A percentile compares a stretch with the other conserved stretches of the same genome.
These are phyloP conservation scores for Litchi chinensis DNA, from an alignment of 345 rosid species.

Conservation along the genomic window DNA sequence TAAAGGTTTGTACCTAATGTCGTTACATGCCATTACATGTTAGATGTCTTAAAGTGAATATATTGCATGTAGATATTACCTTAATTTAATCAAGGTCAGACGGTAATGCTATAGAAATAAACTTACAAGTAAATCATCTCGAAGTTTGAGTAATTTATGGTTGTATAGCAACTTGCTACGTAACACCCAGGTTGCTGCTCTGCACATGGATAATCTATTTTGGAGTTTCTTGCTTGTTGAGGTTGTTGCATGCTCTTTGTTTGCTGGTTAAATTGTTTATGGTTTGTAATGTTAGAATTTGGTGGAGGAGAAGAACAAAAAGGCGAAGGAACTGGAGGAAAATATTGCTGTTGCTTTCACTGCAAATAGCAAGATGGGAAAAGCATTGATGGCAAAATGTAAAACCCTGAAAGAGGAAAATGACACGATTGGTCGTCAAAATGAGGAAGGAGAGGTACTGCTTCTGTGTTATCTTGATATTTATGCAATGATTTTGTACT, in stretches of 20 bases:
- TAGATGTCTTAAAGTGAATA: not conserved
- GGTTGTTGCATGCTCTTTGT: not conserved
- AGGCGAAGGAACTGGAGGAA: constrained; percentile 92
- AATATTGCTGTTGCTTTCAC: constrained; percentile 86
- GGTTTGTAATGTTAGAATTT: constrained; percentile 55
- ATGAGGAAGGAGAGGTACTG: constrained; percentile 91
- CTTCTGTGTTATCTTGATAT: too few species aligned
- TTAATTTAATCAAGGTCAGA: not conserved
- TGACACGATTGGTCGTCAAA: constrained; percentile 93
- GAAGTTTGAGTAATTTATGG: not conserved
- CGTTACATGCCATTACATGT: not conserved
- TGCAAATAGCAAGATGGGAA: constrained; percentile 92
- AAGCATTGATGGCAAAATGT: constrained; percentile 93
- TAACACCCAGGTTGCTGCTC: too few species aligned
- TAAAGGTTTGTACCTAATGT: constrained; percentile 63
- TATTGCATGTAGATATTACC: constrained; percentile 7
- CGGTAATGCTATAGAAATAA: not conserved
- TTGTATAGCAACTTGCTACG: not conserved
- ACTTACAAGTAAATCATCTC: not conserved
- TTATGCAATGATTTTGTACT: too few species aligned
- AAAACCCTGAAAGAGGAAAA: constrained; percentile 94
- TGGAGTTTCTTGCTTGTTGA: not conserved
- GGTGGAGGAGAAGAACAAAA: constrained; percentile 95
- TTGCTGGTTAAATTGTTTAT: not conserved
- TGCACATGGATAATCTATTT: too few species aligned